Base-by-base conservation (phyloP, 192 early-diverging fungal genomes). In the Spizellomyces punctatus region DNA sequence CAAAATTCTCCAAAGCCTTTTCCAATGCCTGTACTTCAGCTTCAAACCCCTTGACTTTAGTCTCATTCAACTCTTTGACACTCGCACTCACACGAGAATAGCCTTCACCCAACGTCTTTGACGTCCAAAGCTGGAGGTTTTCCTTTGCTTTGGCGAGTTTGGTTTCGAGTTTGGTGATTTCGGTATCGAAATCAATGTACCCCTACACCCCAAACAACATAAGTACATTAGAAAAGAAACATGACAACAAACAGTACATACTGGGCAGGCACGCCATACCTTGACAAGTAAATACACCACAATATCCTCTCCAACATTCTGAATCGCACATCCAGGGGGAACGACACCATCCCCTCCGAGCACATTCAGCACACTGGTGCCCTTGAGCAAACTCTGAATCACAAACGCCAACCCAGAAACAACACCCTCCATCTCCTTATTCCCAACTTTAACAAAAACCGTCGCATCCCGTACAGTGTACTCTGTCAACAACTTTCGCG, bases 261-360 rank as follows among this genome's bases (percentile, higher is more conserved):
- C n/a, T n/a, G n/a, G n/a, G n/a, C n/a, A n/a, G n/a, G 49, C 49
- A n/a, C 49, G 49, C 49, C n/a, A 10, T 52, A 72, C 72, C 63
- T 68, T 67, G 27, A 95, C 92, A 74, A 97, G 85, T 58, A 97
- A 72, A 66, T 88, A 84, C 16, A 94, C 89, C 68, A 81, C 84
- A 47, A 84, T 80, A 44, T 93, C 91, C 22, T 92, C 91, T 54
- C 79, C 85, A 50, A 95, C 71, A 12, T 89, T 86, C 46, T 79
- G 57, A 17, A 92, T 83, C 10, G 93, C 92, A 50, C 94, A 96
- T 44, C 93, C 94, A 17, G 86, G 88, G 36, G 96, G 96, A 8
- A 83, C 81, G 12, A 82, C 44, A 43, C 88, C 79, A 10, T 67
- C 67, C 19, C 82, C 69, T 8, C 77, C 66, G 19, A 96, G 60